Base-by-base conservation (phyloP, 192 early-diverging fungal genomes). In the Lobosporangium transversale region DNA sequence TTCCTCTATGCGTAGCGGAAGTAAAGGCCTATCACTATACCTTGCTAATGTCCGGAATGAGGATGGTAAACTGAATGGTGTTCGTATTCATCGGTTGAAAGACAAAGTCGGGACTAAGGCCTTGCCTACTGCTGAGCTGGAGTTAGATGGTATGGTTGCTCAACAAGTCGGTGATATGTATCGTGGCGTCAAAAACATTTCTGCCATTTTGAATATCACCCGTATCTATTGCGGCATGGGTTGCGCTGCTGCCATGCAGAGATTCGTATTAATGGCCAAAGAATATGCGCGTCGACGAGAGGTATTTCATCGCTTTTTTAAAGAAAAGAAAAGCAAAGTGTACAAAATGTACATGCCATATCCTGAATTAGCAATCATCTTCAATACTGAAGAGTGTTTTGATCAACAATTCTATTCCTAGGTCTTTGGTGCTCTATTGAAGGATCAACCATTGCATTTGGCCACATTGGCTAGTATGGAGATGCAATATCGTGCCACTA, bases 41-140 rank as follows among this genome's bases (percentile, higher is more conserved):
- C 52, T 88, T 37, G 87, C 87, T 20, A 58, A 81, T 23, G 79
- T 92, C 55, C 63, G 89, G 11, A 53, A 85, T 30, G 63, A 69
- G 2, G 67, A 83, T 24, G 88, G 88, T 1, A 74, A 75, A 15
- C 68, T 89, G 55, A 88, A 90, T 33, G 87, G 87, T 6, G 83
- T 92, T 18, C 80, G 83, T 15, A 84, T 92, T 14, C 83, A 90
- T 30, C 80, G 89, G 1, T 63, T 90, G 43, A 91, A 90, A 75
- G 85, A 92, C 67, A 93, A 91, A 76, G 80, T 86, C 31, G 89
- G 89, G 12, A 92, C 90, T 18, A 88, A 86, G 33, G 83, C 84
- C 12, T 68, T 93, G 23, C 90, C 90, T 20, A 93, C 91, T n/a
- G 91, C 91, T 12, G 91, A 93, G 51, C 67, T 92, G 42, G 83